Base-by-base conservation (phyloP, 495 filamentous ascomycete genomes). In the Lasiosphaeria ovina region DNA sequence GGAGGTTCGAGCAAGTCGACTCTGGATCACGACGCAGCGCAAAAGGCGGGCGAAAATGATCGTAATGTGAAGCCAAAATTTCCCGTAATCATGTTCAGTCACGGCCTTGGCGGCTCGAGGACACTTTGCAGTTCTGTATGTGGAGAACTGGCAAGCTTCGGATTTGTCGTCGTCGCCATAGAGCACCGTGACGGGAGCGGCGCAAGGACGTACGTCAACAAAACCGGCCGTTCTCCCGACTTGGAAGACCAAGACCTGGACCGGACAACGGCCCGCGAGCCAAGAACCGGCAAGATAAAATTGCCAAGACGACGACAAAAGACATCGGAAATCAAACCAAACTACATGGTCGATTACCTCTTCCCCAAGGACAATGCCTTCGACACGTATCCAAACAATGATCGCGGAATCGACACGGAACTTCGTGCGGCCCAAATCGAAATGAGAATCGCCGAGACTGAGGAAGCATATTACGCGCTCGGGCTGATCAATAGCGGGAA, bases 141-240 rank as follows among this genome's bases (percentile, higher is more conserved):
- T 48, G 84, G 84, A 32, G 84, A 85, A 35, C 66, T 90, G 11
- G 84, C 87, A 2, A 86, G 83, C 55, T 78, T 86, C 64, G 87
- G 87, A 4, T 75, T 88, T 44, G 74, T 90, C 1, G 85, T 90
- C n/a, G 72, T 87, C n/a, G 85, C 84, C 2, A 69, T 85, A n/a
- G 86, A 90, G 57, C 87, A 90, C 60, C 73, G 86, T 7, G 87
- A 90, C 62, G 85, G 85, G 9, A 85, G 83, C 64, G 81, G 78
- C 7, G 86, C 87, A 0, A 76, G 86, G 50, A 83, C 85, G 0
- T 85, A 80, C 65, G 76, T 89, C 58, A 76, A 72, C 63, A 72
- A 74, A 40, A 62, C 59, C 24, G 59, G 47, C 38, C 57, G 49
- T n/a, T 61, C 35, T n/a, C 61, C 48, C 17, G 66, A 72, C 45